Conservation (phyloP, 768 basidiomycete genomes). For the Lactarius hatsudake region DNA sequence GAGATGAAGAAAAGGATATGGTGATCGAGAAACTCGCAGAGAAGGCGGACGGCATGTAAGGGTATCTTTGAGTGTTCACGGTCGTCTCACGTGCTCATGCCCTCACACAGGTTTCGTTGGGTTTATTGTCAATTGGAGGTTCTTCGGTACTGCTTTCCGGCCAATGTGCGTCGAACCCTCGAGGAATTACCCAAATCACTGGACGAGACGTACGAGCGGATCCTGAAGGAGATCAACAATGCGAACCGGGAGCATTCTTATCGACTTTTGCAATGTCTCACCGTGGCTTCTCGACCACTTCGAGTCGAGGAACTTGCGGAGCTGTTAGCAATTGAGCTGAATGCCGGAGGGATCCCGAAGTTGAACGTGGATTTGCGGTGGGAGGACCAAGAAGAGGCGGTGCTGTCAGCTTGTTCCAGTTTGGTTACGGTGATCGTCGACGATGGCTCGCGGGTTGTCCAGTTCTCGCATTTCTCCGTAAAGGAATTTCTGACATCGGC, state of each 20-base stretch:
- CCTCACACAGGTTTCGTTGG: not conserved
- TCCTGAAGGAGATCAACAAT: not conserved
- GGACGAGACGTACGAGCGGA: conserved; percentile 1
- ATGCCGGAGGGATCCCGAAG: not conserved
- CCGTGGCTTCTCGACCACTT: not conserved
- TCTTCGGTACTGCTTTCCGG: not conserved
- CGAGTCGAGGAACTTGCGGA: not conserved
- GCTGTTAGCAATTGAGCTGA: not conserved
- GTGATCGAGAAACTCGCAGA: not conserved
- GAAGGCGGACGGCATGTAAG: not conserved
- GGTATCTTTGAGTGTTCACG: not conserved
- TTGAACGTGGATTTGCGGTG: not conserved
- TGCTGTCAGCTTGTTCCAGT: not conserved
- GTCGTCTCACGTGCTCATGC: not conserved
- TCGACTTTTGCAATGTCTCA: not conserved
- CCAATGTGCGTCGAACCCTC: not conserved
- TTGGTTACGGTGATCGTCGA: not conserved
- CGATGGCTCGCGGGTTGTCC: not conserved
- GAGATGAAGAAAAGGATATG: not conserved
- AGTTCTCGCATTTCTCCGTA: not conserved
- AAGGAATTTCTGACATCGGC: not conserved
- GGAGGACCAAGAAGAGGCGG: not conserved
- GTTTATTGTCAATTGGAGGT: not conserved
- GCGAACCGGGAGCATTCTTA: not conserved
- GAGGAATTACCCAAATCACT: not conserved